These are phyloP conservation scores for Lodderomyces margitis DNA, from an alignment of 1,139 yeast species.

Conservation along the genomic window DNA sequence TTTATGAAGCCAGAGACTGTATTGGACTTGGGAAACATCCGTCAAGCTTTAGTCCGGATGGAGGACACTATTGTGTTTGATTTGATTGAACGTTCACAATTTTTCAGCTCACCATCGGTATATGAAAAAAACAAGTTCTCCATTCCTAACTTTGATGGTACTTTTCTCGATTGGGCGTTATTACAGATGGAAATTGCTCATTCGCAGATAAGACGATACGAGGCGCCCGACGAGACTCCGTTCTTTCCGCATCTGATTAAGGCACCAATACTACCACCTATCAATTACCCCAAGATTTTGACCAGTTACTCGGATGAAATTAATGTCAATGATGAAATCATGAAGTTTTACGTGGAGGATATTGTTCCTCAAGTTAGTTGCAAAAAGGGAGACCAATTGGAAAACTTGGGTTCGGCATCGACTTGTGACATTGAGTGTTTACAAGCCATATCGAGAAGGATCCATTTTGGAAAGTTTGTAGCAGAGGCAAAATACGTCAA, in stretches of 20 bases:
- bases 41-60: conserved; percentile 85
- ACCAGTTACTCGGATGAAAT: conserved; percentile 73
- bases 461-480: conserved; percentile 95
- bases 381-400: conserved; percentile 70
- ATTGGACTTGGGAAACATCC: conserved; percentile 73
- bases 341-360: conserved; percentile 60
- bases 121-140: conserved; percentile 58
- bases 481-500: conserved; percentile 88
- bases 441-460: conserved; percentile 88
- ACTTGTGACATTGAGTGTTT: conserved; percentile 80
- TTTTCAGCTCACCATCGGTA: conserved; percentile 71
- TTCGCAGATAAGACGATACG: conserved; percentile 83
- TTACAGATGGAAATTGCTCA: conserved; percentile 75
- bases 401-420: conserved; percentile 86
- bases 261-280: conserved; percentile 71
- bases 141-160: conserved; percentile 71
- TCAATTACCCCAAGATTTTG: conserved; percentile 74
- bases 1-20: conserved; percentile 83
- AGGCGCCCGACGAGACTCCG: conserved; percentile 95
- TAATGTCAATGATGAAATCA: conserved; percentile 71
- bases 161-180: conserved; percentile 85
- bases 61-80: conserved; percentile 94
- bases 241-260: conserved; percentile 72
- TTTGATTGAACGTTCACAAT: conserved; percentile 90
- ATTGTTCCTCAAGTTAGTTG: conserved; percentile 77